phyloP scores from a whole-genome alignment of 345 rosid species.

The Salix caprea region DNA sequence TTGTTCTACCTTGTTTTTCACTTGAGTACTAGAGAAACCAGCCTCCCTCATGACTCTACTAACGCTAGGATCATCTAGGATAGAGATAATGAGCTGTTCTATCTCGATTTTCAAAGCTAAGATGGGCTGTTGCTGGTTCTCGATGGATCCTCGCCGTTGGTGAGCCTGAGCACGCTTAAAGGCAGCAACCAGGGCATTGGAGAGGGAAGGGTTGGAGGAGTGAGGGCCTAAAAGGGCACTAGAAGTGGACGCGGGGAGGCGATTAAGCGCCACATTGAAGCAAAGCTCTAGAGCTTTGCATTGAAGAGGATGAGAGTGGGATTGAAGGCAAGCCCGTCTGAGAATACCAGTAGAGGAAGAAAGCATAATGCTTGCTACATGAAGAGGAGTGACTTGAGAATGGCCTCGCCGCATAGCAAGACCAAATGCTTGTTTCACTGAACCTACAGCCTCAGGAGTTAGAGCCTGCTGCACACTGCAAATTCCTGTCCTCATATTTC shows the following conservation, averaged over 20 bases:
- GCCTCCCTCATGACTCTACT: slow-evolving; percentile 99
- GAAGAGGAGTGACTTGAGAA: slow-evolving; percentile 96
- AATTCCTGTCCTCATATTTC: slow-evolving; percentile 77
- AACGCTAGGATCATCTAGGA: slow-evolving; percentile 92
- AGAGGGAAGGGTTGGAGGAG: slow-evolving; percentile 62
- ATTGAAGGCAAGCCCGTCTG: slow-evolving; percentile 80
- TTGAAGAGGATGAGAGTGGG: slow-evolving; percentile 94
- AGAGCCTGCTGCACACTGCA: slow-evolving; percentile 83
- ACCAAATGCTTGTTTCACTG: slow-evolving; percentile 70
- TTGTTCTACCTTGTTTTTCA: slow-evolving; percentile 78
- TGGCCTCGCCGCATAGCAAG: slow-evolving; percentile 86
- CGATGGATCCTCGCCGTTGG: slow-evolving; percentile 84
- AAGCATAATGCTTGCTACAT: slow-evolving; percentile 91
- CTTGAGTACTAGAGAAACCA: slow-evolving; percentile 86
- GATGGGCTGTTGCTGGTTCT: slow-evolving; percentile 87
- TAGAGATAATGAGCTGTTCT: slow-evolving; percentile 85
- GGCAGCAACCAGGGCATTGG: slow-evolving; percentile 93
- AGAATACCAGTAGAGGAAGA: slow-evolving; percentile 67
- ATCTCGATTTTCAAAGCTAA: slow-evolving; percentile 86
- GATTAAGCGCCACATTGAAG: slow-evolving; percentile 94
- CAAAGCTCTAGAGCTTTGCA: slow-evolving; percentile 95
- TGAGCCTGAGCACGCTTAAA: slow-evolving; percentile 98
- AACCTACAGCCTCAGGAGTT: slow-evolving; percentile 64
- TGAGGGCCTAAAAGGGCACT: slow-evolving; percentile 58
- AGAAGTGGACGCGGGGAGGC: slow-evolving; percentile 77